Base-by-base conservation (phyloP, 768 basidiomycete genomes). In the Lactarius psammicola region DNA sequence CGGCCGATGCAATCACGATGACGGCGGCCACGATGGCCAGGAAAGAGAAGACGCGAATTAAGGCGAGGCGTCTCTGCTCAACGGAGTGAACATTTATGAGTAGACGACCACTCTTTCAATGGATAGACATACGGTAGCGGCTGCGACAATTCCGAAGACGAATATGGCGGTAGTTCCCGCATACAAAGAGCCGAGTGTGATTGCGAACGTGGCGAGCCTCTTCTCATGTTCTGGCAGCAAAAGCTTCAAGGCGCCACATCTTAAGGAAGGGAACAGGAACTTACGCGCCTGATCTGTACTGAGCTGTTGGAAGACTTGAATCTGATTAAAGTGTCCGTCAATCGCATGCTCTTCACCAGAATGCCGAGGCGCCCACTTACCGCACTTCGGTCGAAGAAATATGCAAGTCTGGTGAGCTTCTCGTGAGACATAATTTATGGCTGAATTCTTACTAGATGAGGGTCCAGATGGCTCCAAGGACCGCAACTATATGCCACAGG, bases 181-280 rank as follows among this genome's bases (percentile, higher is more conserved):
- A 73, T 85, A 89, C 49, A 89, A 56, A 8, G 80, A 77, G 2
- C 89, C 90, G 60, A 91, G 78, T 2, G 83, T 81, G 40, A 90
- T 80, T 9, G 84, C 81, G 62, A 89, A 77, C 1, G 80, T 79
- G 0, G 80, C 83, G 2, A 91, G 76, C 55, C 73, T 77, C 72
- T 77, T 80, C 28, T 76, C 72, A 17, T 75, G 76, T 30, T 76
- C 76, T 75, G 83, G 77, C 78, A 70, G n/a, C 31, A 66, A 23
- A 60, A 55, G 40, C 28, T 57, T 31, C 23, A 20, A n/a, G 10
- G 15, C 2, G 8, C 31, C 18, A 8, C n/a, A 17, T 40, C 7
- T 4, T 26, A 59, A 20, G 3, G 7, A 44, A 3, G 46, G 8
- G 31, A 15, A 51, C 26, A 56, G 33, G 8, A 2, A 80, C 85